phyloP scores from a whole-genome alignment of 331 rosid species.

The Rhamnella rubrinervis region DNA sequence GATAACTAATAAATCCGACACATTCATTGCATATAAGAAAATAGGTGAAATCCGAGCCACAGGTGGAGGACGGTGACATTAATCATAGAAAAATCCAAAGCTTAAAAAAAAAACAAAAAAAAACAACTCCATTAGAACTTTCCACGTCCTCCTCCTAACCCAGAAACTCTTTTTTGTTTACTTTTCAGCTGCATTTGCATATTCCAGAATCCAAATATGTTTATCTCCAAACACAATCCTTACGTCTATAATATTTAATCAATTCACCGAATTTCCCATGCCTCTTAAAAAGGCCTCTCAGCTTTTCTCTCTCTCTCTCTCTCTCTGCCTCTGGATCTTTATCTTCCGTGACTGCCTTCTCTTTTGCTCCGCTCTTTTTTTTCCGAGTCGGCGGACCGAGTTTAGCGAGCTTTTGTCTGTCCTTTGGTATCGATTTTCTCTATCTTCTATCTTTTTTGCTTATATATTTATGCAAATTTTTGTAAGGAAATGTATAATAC shows the following conservation, averaged over 20 bases:
- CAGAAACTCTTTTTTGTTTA: not conserved
- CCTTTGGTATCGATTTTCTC: not conserved
- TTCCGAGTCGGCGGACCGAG: slow-evolving; percentile 21
- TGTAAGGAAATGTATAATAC: not conserved
- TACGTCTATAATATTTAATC: slow-evolving; percentile 4
- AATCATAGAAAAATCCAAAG: not conserved
- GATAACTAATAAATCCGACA: too few relatives aligned
- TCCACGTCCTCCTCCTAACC: slow-evolving; percentile 17
- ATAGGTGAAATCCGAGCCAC: not conserved
- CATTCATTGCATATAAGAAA: too few relatives aligned
- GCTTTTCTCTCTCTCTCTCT: slow-evolving; percentile 9
- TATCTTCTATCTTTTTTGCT: not conserved
- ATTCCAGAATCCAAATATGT: slow-evolving; percentile 69
- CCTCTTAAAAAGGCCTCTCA: not conserved
- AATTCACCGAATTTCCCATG: not conserved
- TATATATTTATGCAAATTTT: not conserved
- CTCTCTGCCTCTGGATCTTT: not conserved
- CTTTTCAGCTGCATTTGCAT: slow-evolving; percentile 35
- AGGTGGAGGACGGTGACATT: slow-evolving; percentile 5
- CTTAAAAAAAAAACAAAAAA: slow-evolving; percentile 15
- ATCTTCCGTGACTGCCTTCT: slow-evolving; percentile 10
- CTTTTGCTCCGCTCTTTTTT: not conserved
- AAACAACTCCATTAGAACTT: not conserved
- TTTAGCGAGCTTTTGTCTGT: not conserved
- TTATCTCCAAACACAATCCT: slow-evolving; percentile 30